Conservation (phyloP, 495 filamentous ascomycete genomes). For the Penicillium parvum region DNA sequence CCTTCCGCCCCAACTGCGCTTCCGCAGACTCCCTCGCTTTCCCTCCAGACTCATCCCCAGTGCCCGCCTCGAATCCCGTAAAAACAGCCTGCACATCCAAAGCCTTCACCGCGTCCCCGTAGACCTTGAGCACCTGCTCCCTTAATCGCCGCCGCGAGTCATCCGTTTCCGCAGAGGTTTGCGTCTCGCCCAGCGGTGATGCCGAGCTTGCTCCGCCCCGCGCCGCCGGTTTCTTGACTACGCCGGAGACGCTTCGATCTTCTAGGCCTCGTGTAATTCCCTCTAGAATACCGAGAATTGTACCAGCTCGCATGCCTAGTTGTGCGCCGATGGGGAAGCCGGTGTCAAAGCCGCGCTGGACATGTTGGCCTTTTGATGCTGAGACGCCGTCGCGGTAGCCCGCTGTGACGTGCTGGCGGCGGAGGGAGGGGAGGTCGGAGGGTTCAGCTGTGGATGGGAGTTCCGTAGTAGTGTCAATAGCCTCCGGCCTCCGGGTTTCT, state of each 20-base stretch:
- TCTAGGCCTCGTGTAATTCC: conserved; percentile 48
- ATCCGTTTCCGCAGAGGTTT: conserved; percentile 13
- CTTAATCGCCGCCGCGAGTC: conserved; percentile 22
- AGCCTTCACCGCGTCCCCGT: conserved; percentile 53
- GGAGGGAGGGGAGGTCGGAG: conserved; percentile 72
- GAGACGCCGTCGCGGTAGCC: conserved; percentile 89
- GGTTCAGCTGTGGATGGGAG: conserved; percentile 30
- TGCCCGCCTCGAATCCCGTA: conserved; percentile 38
- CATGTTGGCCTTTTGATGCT: conserved; percentile 58
- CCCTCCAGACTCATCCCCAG: conserved; percentile 13
- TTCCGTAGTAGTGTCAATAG: not conserved
- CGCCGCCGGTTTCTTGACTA: conserved; percentile 29
- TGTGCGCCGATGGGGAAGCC: conserved; percentile 76
- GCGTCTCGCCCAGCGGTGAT: conserved; percentile 2
- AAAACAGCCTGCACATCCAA: conserved; percentile 61
- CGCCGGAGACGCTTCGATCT: conserved; percentile 20
- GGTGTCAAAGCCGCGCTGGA: conserved; percentile 86
- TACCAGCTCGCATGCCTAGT: conserved; percentile 67
- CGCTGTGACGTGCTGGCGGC: conserved; percentile 69
- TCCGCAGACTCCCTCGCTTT: conserved; percentile 29
- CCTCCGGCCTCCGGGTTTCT: not conserved
- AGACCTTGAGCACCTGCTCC: conserved; percentile 37
- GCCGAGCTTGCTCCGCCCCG: conserved; percentile 1
- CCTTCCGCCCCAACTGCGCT: conserved; percentile 23
- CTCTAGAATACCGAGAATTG: conserved; percentile 66